These are phyloP conservation scores for Tephrocybe sp. DNA, from an alignment of 768 basidiomycete genomes.

Conservation along the genomic window DNA sequence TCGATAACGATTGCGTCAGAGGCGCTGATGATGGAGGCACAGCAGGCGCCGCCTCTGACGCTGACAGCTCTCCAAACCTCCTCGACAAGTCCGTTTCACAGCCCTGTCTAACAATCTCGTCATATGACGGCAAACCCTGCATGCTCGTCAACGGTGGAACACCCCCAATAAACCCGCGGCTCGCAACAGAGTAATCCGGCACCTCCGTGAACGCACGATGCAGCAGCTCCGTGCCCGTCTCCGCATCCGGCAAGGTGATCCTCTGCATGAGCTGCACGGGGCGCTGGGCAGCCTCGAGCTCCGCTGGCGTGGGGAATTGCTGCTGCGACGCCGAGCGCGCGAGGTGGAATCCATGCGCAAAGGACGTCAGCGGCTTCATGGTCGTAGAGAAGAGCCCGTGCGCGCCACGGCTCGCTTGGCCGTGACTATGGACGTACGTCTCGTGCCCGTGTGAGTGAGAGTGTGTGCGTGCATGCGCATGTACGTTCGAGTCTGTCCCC, in stretches of 20 bases:
- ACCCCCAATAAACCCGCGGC: slow-evolving; percentile 86
- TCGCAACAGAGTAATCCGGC: slow-evolving; percentile 83
- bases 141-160: slow-evolving; percentile 80
- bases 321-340: slow-evolving; percentile 9
- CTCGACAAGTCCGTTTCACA: slow-evolving; percentile 20
- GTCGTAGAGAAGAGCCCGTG: slow-evolving; percentile 53
- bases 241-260: slow-evolving; percentile 13
- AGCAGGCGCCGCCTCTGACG: neutral
- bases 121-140: slow-evolving; percentile 83
- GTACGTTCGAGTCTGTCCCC: neutral
- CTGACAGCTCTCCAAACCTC: slow-evolving; percentile 12
- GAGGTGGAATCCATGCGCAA: slow-evolving; percentile 37
- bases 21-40: neutral
- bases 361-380: slow-evolving; percentile 60
- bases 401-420: slow-evolving; percentile 48
- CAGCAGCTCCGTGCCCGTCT: slow-evolving; percentile 33
- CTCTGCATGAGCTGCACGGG: slow-evolving; percentile 14
- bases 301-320: neutral
- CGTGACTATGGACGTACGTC: slow-evolving; percentile 48
- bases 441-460: slow-evolving; percentile 27
- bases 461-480: slow-evolving; percentile 8
- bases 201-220: slow-evolving; percentile 72
- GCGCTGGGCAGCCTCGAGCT: slow-evolving; percentile 15
- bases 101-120: slow-evolving; percentile 48
- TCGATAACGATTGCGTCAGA: neutral